Evolutionary conservation across 352 stramenopile species (phyloP).

Genomic region (Phytophthora cryptogea): DNA sequence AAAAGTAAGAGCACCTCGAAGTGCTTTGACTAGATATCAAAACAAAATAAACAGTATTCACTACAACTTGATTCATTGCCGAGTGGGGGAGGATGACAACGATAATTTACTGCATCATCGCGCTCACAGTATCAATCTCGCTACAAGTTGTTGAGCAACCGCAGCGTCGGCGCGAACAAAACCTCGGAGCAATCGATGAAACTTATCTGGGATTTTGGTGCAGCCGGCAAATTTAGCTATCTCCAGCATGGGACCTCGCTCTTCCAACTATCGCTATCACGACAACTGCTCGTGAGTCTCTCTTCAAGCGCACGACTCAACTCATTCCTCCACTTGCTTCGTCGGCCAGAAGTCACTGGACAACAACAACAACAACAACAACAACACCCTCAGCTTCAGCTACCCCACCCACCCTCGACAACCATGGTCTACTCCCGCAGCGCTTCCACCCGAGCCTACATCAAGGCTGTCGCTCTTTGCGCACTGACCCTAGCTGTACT

Average conservation of each 20-base stretch:
- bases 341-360: slow-evolving; percentile 8
- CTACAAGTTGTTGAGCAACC: no score
- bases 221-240: no score
- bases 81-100: no score
- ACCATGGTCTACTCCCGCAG: slow-evolving; percentile 33
- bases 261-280: background rate
- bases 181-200: background rate
- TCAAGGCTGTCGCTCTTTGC: slow-evolving; percentile 20
- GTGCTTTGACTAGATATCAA: no score
- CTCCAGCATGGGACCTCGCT: background rate
- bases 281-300: background rate
- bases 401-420: background rate
- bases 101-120: no score
- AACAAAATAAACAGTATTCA: no score
- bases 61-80: no score
- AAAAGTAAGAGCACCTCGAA: no score
- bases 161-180: no score
- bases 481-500: slow-evolving; percentile 17
- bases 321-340: slow-evolving; percentile 18
- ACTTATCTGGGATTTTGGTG: background rate
- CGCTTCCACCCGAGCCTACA: slow-evolving; percentile 22
- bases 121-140: no score
- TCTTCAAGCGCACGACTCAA: background rate
- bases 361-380: slow-evolving; percentile 2
- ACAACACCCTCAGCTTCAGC: slow-evolving; percentile 2